phyloP scores from a whole-genome alignment of 352 stramenopile genomes.

The Globisporangium carolinianum region DNA sequence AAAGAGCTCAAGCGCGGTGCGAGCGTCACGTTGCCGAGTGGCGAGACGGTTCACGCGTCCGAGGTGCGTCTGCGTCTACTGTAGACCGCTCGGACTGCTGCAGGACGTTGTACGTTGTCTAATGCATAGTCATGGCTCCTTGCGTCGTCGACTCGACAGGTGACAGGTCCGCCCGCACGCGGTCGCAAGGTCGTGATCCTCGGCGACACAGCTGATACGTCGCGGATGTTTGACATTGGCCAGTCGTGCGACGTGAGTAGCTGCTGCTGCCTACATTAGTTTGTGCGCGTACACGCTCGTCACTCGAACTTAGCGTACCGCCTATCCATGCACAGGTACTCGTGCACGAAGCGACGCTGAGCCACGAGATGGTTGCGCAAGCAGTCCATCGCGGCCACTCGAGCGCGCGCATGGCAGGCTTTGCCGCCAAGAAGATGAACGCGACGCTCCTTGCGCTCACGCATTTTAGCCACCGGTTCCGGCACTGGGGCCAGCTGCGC shows the following conservation, averaged over 20 bases:
- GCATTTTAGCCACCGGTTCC: slow-evolving; percentile 84
- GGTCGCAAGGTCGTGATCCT: slow-evolving; percentile 76
- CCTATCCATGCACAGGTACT: slow-evolving; percentile 42
- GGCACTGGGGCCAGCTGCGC: slow-evolving; percentile 41
- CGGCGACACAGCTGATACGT: slow-evolving; percentile 69
- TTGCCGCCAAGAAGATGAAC: slow-evolving; percentile 67
- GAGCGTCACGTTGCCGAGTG: slow-evolving; percentile 75
- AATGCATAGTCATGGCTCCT: background rate
- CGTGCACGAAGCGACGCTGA: slow-evolving; percentile 81
- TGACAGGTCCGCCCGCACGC: slow-evolving; percentile 45
- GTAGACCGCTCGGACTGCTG: background rate
- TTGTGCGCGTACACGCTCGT: background rate
- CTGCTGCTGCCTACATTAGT: too few species aligned
- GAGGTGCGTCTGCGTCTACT: slow-evolving; percentile 24
- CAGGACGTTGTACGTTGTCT: background rate
- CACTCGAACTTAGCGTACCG: background rate
- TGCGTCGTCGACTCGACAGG: slow-evolving; percentile 14
- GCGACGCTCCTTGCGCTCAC: slow-evolving; percentile 72
- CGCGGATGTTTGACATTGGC: slow-evolving; percentile 69
- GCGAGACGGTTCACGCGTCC: slow-evolving; percentile 59
- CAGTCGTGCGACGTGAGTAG: slow-evolving; percentile 60
- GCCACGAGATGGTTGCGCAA: slow-evolving; percentile 61
- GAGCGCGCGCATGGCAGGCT: slow-evolving; percentile 70
- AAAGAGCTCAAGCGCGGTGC: slow-evolving; percentile 84
- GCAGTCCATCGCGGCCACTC: slow-evolving; percentile 73